phyloP scores from a whole-genome alignment of 371 early-diverging fungal genomes.

The Funneliformis caledonium region DNA sequence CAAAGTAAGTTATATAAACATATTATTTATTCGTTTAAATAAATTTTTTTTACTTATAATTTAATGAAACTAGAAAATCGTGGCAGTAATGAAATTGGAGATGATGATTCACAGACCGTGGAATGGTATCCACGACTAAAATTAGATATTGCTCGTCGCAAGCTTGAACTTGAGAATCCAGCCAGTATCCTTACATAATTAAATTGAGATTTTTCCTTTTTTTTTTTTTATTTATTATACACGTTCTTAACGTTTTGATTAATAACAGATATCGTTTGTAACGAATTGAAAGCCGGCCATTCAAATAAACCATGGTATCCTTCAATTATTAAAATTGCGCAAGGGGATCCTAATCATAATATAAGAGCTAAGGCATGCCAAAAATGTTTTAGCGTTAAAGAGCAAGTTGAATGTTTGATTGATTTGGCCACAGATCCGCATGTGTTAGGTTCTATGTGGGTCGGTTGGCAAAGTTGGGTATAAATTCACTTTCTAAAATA shows the following conservation, averaged over 20 bases:
- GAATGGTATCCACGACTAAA: conserved; percentile 32
- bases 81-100: conserved; percentile 12
- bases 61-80: neutral
- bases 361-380: neutral
- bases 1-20: conserved; percentile 9
- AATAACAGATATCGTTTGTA: neutral
- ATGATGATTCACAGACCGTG: neutral
- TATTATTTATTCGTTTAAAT: neutral
- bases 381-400: conserved; percentile 25
- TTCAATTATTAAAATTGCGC: neutral
- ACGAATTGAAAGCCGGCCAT: conserved; percentile 1
- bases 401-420: conserved; percentile 29
- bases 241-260: neutral
- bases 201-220: neutral
- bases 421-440: conserved; percentile 15
- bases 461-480: conserved; percentile 5
- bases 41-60: neutral
- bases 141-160: conserved; percentile 19
- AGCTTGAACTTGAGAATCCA: conserved; percentile 14
- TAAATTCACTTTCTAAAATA: neutral
- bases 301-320: neutral
- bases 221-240: neutral
- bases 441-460: conserved; percentile 14
- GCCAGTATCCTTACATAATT: neutral
- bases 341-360: conserved; percentile 1